Conservation (phyloP, 306 rosid genomes). For the Cyamopsis tetragonoloba region DNA sequence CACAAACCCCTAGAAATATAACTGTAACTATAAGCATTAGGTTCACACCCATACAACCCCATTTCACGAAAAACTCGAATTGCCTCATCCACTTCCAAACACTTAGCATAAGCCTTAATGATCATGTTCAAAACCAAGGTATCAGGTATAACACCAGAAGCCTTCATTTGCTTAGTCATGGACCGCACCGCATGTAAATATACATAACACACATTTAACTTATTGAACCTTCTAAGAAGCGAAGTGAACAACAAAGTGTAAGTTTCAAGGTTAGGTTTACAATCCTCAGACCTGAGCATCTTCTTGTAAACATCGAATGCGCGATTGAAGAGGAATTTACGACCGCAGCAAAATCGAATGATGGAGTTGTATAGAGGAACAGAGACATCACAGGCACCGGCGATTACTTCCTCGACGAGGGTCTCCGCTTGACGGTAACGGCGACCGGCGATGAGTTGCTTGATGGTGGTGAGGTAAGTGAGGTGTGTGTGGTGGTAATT, state of each 20-base stretch:
- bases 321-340: slow-evolving; percentile 59
- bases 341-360: slow-evolving; percentile 59
- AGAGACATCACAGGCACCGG: slow-evolving; percentile 75
- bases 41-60: slow-evolving; percentile 86
- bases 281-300: slow-evolving; percentile 52
- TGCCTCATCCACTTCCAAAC: slow-evolving; percentile 79
- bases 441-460: slow-evolving; percentile 45
- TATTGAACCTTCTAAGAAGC: slow-evolving; percentile 71
- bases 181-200: slow-evolving; percentile 73
- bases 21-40: slow-evolving; percentile 72
- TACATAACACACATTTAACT: slow-evolving; percentile 56
- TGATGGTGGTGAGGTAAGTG: slow-evolving; percentile 68
- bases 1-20: slow-evolving; percentile 76
- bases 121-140: slow-evolving; percentile 78
- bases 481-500: slow-evolving; percentile 58
- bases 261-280: slow-evolving; percentile 74
- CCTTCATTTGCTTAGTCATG: slow-evolving; percentile 70
- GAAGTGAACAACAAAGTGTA: slow-evolving; percentile 57
- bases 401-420: slow-evolving; percentile 74
- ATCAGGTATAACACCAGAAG: slow-evolving; percentile 79
- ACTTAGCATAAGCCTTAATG: slow-evolving; percentile 74
- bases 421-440: slow-evolving; percentile 67
- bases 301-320: slow-evolving; percentile 81
- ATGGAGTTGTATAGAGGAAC: slow-evolving; percentile 72
- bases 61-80: slow-evolving; percentile 65